Evolutionary conservation across 768 basidiomycete genomes (phyloP), one percentile per base, ranked within the genome.

Genomic region (Gyrodon lividus): DNA sequence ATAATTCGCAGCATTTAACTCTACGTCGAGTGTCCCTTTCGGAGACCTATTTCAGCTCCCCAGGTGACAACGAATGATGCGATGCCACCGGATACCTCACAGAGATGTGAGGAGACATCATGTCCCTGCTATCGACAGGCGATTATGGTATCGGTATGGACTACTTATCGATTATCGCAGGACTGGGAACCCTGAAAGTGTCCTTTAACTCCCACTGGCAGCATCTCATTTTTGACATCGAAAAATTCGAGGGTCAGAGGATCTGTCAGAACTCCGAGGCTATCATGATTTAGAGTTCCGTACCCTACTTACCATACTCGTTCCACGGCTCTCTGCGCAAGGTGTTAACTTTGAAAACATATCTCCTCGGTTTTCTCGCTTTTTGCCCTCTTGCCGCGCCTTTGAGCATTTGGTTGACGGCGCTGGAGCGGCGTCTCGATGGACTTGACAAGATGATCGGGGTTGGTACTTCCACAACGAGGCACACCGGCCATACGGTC

Each of bases 361-460:
- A 56, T 60, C 50, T 51, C 58, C 58, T 62, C 56, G 52, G 51
- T 59, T 37, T 48, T 53, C 43, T 13, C 41, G 40, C 42, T 26
- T n/a, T n/a, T 24, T 1, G 19, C 22, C 20, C 4, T 46, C 31
- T 24, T 22, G 14, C 40, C 14, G 40, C 40, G 28, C n/a, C n/a
- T 28, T 5, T 28, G 28, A 2, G 20, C 17, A 24, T 3, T 24
- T 22, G 13, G 20, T 13, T 17, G 17, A 37, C 35, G 17, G 35
- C 16, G 35, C 2, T 17, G 33, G 33, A 16, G 33, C 16, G 10
- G 35, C 35, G 14, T 16, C 6, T 4, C 16, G 6, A n/a, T 37
- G 35, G 35, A 17, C 9, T 4, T 35, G 14, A 35, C 34, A 10
- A 35, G 34, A 10, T 37, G 35, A 37, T 19, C 31, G 8, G 10